Base-by-base conservation (phyloP, 768 basidiomycete genomes). In the Suillus occidentalis region DNA sequence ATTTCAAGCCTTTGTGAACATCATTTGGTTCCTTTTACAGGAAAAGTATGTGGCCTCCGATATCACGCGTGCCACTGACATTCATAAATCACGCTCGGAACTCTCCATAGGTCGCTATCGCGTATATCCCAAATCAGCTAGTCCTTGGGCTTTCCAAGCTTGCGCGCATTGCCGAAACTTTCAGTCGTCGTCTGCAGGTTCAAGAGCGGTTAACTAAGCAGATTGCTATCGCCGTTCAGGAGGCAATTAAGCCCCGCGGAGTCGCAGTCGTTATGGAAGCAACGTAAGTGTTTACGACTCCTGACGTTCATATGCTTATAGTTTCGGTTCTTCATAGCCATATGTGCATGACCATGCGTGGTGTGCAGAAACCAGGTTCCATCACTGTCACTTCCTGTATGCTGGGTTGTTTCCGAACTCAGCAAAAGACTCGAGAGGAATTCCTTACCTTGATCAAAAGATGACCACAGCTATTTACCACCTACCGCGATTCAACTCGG, bases 181-280 rank as follows among this genome's bases (percentile, higher is more conserved):
- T 98, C 79, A 92, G 93, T 69, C 87, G 97, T 31, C 87, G 97
- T 62, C 83, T 99, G 34, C 97, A 99, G 75, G 96, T 99, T 18
- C 97, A 99, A 79, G 97, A 99, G 78, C 89, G 97, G 39, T 82
- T 99, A 55, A 99, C 97, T 49, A 95, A 94, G 75, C 97, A 99
- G 79, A 94, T 99, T 65, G 97, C 97, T 9, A 86, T 97, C 61
- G 95, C 97, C n/a, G 91, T 99, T 7, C 93, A 97, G 77, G 97
- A 99, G 77, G 97, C 97, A 20, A 98, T 99, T 71, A 90, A 94
- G 76, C 97, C 97, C 59, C 87, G 94, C 71, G 97, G 97, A 53
- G 97, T 99, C 45, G 97, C 97, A 9, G 97, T 99, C 68, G 97
- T 99, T 58, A 99, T 99, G 92, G 97, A 99, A 78, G 96, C 96